Percentiles rank a stretch among this genome's conserved stretches.
Evolutionary conservation across 78 protist species (phyloP).

Genomic region (Thecamonas trahens): DNA sequence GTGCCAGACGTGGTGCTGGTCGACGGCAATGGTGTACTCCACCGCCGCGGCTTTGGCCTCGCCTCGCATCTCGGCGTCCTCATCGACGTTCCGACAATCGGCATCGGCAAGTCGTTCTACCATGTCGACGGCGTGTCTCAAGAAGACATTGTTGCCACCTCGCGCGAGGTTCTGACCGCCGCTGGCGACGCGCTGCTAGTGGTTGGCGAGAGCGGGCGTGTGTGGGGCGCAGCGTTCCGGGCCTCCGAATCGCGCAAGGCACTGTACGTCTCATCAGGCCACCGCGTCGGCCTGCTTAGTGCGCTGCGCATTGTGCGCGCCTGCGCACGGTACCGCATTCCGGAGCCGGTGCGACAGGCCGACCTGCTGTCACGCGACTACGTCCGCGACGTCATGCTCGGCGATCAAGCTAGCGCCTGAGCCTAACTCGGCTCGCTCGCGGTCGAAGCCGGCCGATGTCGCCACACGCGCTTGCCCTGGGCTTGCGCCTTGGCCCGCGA

Average conservation of each 20-base stretch:
- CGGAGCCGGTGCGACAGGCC: constrained; percentile 51
- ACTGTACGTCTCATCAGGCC: constrained; percentile 25
- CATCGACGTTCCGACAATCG: constrained; percentile 12
- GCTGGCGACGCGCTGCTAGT: neutral
- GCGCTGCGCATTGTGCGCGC: neutral
- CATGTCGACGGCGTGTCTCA: constrained; percentile 2
- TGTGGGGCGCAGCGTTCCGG: no score
- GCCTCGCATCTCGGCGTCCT: constrained; percentile 31
- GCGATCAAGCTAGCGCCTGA: no score
- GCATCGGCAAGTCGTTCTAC: constrained; percentile 25
- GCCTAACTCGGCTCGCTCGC: no score
- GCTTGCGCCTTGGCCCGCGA: no score
- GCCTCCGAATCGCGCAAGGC: neutral
- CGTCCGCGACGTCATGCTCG: neutral
- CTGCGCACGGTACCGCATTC: constrained; percentile 1
- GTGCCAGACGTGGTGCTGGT: constrained; percentile 22
- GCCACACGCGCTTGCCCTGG: no score
- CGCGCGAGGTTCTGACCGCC: no score
- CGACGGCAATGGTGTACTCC: constrained; percentile 43
- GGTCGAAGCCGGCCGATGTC: no score
- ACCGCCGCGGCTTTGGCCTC: constrained; percentile 21
- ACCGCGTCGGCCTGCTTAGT: constrained; percentile 12
- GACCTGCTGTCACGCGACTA: constrained; percentile 22
- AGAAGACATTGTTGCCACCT: neutral
- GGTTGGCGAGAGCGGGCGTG: neutral